Evolutionary conservation across 2,329 filamentous ascomycete species (phyloP), one percentile per base, ranked within the genome.

Genomic region (Pseudogymnoascus destructans): DNA sequence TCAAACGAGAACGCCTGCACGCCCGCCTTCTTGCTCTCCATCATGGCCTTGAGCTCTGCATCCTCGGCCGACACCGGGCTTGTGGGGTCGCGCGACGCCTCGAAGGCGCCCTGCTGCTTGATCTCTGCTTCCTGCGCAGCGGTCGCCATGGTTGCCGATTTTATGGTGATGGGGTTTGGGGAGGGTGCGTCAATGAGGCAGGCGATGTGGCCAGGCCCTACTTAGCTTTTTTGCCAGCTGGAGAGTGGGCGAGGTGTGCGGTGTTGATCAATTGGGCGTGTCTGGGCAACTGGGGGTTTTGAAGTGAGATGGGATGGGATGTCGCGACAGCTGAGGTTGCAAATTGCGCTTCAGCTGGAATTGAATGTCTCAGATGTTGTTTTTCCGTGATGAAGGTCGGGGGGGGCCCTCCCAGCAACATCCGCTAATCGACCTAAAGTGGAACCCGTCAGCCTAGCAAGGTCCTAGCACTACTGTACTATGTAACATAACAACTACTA

Each of bases 1-100:
- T 98, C 80, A 73, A 97, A 98, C 62, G 84, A 81, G 70, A 87
- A 93, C 63, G 89, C 91, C 27, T 85, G 75, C 21, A 86, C 81
- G 40, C 93, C 93, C 10, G 86, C 88, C 66, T 86, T 85, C 67
- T 79, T 82, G 64, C 88, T 89, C 70, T 95, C 84, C 58, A 87
- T 77, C 23, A 95, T 78, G 55, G 96, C 79, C 66, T 81, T 80
- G 64, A 80, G 77, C 73, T 95, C 80, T 30, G 87, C 87, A 63
- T 85, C 82, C 38, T 86, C 80, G 52, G 88, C 77, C 36, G 82
- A 80, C 63, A 90, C 79, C 46, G 72, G 74, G 69, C 78, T 86
- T 65, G 87, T 73, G 33, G 87, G 83, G 70, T 95, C 79, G 61
- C 77, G 78, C 58, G 90, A 84, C 60, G 88, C 86, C 68, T 93